These are phyloP conservation scores for Cyphellophora europaea DNA, from an alignment of 2,329 filamentous ascomycete genomes.

Conservation along the genomic window DNA sequence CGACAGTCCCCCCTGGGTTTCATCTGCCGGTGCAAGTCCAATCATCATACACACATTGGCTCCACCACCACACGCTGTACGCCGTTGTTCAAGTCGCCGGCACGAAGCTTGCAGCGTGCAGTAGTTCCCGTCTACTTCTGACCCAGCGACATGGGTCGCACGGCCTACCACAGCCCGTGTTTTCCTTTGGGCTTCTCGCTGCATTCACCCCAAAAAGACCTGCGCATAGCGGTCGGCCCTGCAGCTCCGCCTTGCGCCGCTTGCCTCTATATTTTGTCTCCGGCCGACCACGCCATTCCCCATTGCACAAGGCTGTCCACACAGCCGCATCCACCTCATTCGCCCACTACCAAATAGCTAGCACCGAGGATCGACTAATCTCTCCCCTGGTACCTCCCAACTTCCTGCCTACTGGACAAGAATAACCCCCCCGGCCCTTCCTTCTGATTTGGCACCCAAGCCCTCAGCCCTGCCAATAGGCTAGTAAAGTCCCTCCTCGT, in stretches of 20 bases:
- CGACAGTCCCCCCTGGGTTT: no score
- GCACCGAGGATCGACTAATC: neutral
- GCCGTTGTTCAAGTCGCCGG: no score
- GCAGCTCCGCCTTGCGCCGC: neutral
- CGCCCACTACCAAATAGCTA: no score
- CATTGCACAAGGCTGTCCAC: neutral
- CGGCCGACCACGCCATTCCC: neutral
- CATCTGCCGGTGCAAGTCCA: no score
- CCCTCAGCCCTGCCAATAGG: slow-evolving; percentile 10
- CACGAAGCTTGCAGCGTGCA: slow-evolving; percentile 1
- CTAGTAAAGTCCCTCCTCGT: slow-evolving; percentile 14
- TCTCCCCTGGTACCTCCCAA: neutral
- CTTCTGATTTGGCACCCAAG: neutral
- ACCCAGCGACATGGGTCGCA: neutral
- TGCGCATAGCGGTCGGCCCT: neutral
- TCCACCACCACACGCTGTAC: no score
- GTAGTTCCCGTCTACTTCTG: neutral
- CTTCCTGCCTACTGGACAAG: slow-evolving; percentile 5
- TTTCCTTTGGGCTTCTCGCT: neutral
- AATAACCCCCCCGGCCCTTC: slow-evolving; percentile 6
- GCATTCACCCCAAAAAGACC: slow-evolving; percentile 1
- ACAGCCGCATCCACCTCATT: neutral
- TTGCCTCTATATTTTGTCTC: neutral
- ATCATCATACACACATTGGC: no score
- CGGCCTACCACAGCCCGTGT: neutral